Evolutionary conservation across 2,329 filamentous ascomycete genomes (phyloP).

Genomic region (Cordyceps cateniannulata): DNA sequence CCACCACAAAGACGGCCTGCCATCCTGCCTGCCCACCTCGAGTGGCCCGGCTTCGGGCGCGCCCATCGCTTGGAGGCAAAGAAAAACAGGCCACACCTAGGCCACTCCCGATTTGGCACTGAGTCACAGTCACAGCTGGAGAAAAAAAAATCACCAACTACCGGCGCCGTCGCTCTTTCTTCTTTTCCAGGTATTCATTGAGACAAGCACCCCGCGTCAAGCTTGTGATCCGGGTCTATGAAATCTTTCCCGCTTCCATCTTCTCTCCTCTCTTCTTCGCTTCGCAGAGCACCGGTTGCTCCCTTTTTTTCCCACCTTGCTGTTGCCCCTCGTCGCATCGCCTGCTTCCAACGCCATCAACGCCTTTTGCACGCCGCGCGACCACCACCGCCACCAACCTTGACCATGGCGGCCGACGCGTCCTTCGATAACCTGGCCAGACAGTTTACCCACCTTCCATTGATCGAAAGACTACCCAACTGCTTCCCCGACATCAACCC

Average conservation of each 20-base stretch:
- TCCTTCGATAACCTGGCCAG: constrained; percentile 12
- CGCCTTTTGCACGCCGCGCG: background rate
- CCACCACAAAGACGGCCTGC: too few relatives aligned
- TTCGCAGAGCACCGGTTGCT: constrained; percentile 14
- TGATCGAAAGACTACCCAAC: constrained; percentile 13
- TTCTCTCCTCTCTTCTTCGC: constrained; percentile 10
- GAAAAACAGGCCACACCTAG: background rate
- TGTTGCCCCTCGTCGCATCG: constrained; percentile 1
- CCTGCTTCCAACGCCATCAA: constrained; percentile 6
- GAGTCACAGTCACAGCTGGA: constrained; percentile 2
- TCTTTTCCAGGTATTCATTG: background rate
- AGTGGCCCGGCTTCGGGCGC: background rate
- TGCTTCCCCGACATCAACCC: constrained; percentile 15
- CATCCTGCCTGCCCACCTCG: background rate
- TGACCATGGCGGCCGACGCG: constrained; percentile 12
- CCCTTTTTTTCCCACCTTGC: constrained; percentile 1
- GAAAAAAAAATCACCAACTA: constrained; percentile 9
- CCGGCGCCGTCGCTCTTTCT: background rate
- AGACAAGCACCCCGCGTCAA: background rate
- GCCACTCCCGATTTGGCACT: background rate
- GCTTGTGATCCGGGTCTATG: constrained; percentile 12
- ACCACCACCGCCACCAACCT: background rate
- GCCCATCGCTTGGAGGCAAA: background rate
- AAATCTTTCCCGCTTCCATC: background rate
- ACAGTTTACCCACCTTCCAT: constrained; percentile 11